These are phyloP conservation scores for Agapanthus africanus DNA, from an alignment of 106 monocot genomes.

Conservation along the genomic window DNA sequence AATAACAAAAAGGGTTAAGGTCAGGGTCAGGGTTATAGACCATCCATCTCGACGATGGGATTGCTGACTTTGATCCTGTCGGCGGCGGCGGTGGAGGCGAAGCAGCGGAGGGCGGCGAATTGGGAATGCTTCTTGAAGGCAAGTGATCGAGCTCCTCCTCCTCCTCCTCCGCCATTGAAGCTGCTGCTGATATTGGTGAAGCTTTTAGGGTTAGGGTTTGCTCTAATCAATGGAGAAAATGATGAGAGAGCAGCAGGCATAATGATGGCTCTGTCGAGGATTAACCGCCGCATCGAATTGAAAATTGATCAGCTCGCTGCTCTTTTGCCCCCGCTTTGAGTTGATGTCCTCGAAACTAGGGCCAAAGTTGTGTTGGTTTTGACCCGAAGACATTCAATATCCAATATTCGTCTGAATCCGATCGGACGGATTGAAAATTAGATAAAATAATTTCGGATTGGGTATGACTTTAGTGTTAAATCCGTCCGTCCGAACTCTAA, in stretches of 20 bases:
- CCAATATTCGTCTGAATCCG: too few species aligned
- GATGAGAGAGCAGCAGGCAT: slow-evolving; percentile 1
- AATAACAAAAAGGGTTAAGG: background rate
- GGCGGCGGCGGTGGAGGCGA: slow-evolving; percentile 21
- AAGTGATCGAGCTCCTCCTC: background rate
- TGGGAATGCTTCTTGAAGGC: background rate
- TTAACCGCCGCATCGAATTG: background rate
- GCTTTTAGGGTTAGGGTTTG: slow-evolving; percentile 11
- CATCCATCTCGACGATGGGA: slow-evolving; percentile 88
- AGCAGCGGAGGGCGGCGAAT: slow-evolving; percentile 30
- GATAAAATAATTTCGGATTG: too few species aligned
- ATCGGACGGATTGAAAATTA: too few species aligned
- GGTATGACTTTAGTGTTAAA: too few species aligned
- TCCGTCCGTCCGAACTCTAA: too few species aligned
- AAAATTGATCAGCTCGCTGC: background rate
- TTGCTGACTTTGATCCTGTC: slow-evolving; percentile 59
- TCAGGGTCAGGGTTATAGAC: slow-evolving; percentile 11
- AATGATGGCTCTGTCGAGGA: background rate
- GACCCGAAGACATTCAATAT: too few species aligned
- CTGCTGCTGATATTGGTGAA: background rate
- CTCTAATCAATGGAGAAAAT: background rate
- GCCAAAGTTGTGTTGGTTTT: too few species aligned
- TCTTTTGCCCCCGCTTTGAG: too few species aligned
- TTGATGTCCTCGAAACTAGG: too few species aligned
- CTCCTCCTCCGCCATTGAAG: background rate